phyloP scores from a whole-genome alignment of 805 yeast species.

The Metschnikowia cerradonensis region DNA sequence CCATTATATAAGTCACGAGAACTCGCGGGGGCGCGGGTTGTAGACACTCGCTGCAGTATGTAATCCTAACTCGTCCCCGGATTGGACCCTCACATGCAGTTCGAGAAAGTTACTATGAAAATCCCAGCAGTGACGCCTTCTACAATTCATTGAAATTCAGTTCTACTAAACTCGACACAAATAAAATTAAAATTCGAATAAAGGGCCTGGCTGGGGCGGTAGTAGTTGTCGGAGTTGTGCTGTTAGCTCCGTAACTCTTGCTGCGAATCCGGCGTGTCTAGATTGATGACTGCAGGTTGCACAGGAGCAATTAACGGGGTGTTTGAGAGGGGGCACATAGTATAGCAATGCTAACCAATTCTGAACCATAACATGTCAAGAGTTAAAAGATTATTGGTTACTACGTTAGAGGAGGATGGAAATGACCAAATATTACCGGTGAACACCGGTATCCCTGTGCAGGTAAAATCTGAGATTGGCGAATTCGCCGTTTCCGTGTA shows the following conservation, averaged over 20 bases:
- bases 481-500: conserved; percentile 37
- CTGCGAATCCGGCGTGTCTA: conserved; percentile 9
- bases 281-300: background rate
- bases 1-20: background rate
- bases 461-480: conserved; percentile 37
- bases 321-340: background rate
- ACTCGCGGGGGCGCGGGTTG: conserved; percentile 8
- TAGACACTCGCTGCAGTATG: conserved; percentile 14
- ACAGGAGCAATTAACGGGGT: conserved; percentile 1
- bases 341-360: background rate
- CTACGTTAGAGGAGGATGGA: conserved; percentile 25
- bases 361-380: background rate
- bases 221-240: background rate
- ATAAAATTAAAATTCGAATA: background rate
- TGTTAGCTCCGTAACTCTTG: background rate
- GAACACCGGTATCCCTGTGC: conserved; percentile 36
- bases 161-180: background rate
- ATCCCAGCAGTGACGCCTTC: too few relatives aligned
- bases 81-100: background rate
- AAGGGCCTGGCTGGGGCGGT: background rate
- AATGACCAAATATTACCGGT: conserved; percentile 37
- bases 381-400: conserved; percentile 31
- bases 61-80: background rate
- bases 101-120: background rate
- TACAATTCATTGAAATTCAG: background rate